Evolutionary conservation across 2,329 filamentous ascomycete genomes (phyloP).

Genomic region (Cytospora leucostoma): DNA sequence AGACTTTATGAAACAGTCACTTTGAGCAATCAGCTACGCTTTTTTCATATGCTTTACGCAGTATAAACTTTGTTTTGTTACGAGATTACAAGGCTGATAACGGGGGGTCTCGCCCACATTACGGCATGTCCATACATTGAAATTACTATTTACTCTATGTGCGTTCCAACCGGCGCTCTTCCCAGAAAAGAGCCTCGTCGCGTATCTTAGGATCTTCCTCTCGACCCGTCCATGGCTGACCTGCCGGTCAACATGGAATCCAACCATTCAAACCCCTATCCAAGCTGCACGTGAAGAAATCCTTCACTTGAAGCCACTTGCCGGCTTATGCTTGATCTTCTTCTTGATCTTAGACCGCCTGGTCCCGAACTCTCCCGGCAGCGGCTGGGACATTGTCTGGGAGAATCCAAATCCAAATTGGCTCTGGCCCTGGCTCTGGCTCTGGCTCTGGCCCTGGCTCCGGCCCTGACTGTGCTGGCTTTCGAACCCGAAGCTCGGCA

Average conservation of each 20-base stretch:
- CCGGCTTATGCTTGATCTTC: conserved; percentile 40
- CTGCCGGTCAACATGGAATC: not conserved
- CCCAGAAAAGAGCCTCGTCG: not conserved
- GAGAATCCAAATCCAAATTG: conserved; percentile 20
- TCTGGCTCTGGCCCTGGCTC: conserved; percentile 8
- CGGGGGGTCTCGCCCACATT: no score
- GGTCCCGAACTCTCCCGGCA: conserved; percentile 49
- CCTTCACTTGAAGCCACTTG: conserved; percentile 42
- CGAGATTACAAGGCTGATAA: not conserved
- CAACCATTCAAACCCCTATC: not conserved
- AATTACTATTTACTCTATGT: not conserved
- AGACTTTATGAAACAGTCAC: not conserved
- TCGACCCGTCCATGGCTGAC: not conserved
- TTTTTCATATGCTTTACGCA: not conserved
- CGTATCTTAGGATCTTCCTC: not conserved
- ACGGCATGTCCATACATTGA: not conserved
- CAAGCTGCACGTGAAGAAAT: not conserved
- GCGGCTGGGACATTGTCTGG: conserved; percentile 48
- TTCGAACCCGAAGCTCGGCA: conserved; percentile 8
- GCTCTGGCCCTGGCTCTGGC: conserved; percentile 19
- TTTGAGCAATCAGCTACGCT: not conserved
- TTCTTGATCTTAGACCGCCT: conserved; percentile 42
- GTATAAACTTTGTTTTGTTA: not conserved
- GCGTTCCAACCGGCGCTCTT: not conserved
- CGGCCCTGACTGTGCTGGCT: conserved; percentile 20